Evolutionary conservation across 345 rosid species (phyloP), one percentile per base, ranked within the genome.

Genomic region (Triadica sebifera): DNA sequence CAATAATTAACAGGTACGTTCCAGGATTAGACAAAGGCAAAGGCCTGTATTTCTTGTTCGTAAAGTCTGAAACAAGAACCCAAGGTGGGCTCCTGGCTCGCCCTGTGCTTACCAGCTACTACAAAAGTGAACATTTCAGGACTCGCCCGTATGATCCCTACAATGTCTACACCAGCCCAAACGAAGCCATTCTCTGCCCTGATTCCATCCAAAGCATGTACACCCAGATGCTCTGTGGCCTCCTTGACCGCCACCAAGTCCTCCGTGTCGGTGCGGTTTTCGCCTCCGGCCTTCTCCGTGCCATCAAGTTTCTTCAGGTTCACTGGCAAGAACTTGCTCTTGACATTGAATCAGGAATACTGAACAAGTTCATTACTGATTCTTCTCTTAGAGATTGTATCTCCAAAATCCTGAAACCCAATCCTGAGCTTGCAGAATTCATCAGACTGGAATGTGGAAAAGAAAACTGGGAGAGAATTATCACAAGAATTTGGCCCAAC

Each of bases 11-110:
- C 84, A 94, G 98, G 34, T 91, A 81, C 77, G 97, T 95, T 69
- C 92, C 91, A 1, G 99, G 96, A 0, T 77, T 95, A 78, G 90
- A 95, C 84, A 87, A 93, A 77, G 99, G 99, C 81, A 95, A 95
- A 57, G 99, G 92, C 4, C 74, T 95, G 10, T 95, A 78, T 71
- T 83, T 83, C 65, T 51, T 80, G 71, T 83, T 83, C 34, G 74
- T 83, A 52, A 83, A 83, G 63, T 76, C 86, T 5, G 86, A 83
- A 70, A 78, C 84, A 8, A 75, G 59, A 29, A 83, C 86, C 8
- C 86, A 81, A 0, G 82, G 86, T 20, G 86, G 86, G 10, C 82
- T 83, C 20, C 12, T 80, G 67, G 86, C 86, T 52, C 86, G 86
- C 9, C 86, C 86, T 5, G 86, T 83, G 46, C 80, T 83, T 8